Evolutionary conservation across 768 basidiomycete species (phyloP).

Genomic region (Leccinellum luteum): DNA sequence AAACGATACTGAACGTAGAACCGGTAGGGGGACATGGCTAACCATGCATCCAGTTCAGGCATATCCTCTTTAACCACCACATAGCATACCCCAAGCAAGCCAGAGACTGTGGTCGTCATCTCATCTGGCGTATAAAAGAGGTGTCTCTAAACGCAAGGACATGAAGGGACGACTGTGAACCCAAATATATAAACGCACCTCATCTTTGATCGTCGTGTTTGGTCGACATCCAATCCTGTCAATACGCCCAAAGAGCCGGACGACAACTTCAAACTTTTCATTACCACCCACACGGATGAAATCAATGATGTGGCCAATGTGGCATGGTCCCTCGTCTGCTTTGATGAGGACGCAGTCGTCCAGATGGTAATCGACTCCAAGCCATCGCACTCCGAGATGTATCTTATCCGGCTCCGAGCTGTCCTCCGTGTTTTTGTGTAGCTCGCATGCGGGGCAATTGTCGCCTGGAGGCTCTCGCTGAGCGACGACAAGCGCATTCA

Average conservation of each 20-base stretch:
- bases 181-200: constrained; percentile 37
- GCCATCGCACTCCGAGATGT: constrained; percentile 44
- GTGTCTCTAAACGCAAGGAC: constrained; percentile 45
- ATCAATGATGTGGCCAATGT: constrained; percentile 51
- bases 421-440: constrained; percentile 32
- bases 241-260: constrained; percentile 52
- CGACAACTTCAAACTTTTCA: constrained; percentile 25
- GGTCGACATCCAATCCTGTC: constrained; percentile 39
- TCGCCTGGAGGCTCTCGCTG: constrained; percentile 36
- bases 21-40: constrained; percentile 50
- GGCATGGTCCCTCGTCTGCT: constrained; percentile 46
- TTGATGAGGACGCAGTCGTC: constrained; percentile 60
- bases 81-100: constrained; percentile 48
- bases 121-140: constrained; percentile 55
- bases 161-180: not conserved
- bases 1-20: constrained; percentile 59
- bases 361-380: constrained; percentile 51
- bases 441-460: constrained; percentile 53
- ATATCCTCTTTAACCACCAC: constrained; percentile 40
- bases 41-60: constrained; percentile 43
- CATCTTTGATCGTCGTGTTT: constrained; percentile 44
- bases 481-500: constrained; percentile 14
- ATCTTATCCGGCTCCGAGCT: constrained; percentile 30
- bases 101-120: constrained; percentile 30
- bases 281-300: constrained; percentile 27